phyloP scores from a whole-genome alignment of 169 alveolate species.

The Neospora caninum region DNA sequence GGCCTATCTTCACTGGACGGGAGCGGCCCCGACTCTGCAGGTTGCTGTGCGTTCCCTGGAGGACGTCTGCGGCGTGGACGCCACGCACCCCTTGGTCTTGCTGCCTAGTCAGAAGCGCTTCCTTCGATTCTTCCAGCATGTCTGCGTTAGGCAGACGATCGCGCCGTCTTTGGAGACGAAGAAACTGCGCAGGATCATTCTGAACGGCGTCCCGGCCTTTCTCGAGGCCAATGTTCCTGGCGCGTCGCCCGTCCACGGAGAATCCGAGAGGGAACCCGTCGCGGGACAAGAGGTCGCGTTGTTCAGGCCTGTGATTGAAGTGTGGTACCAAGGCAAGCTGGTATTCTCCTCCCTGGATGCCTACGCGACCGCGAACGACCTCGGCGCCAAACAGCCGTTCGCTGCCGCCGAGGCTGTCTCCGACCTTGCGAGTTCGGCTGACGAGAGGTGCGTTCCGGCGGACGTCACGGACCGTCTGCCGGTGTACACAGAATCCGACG shows the following conservation, averaged over 20 bases:
- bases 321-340: conserved; percentile 45
- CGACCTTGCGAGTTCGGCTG: not conserved
- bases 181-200: conserved; percentile 33
- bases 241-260: not conserved
- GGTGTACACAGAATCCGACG: conserved; percentile 39
- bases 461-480: conserved; percentile 14
- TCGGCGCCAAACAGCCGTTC: not conserved
- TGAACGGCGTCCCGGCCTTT: conserved; percentile 37
- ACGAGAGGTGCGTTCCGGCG: not conserved
- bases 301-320: conserved; percentile 58
- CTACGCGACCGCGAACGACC: not conserved
- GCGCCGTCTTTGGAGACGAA: conserved; percentile 26
- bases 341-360: conserved; percentile 36
- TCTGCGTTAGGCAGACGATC: not conserved
- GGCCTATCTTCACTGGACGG: conserved; percentile 47
- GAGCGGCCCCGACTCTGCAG: not conserved
- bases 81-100: conserved; percentile 2
- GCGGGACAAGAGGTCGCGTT: conserved; percentile 23
- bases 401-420: not conserved
- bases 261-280: not conserved
- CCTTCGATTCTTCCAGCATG: conserved; percentile 33
- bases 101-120: conserved; percentile 57
- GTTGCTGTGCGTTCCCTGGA: not conserved
- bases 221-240: not conserved
- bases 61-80: conserved; percentile 14